Evolutionary conservation across 371 early-diverging fungal species (phyloP).

Genomic region (Rhizopus delemar): DNA sequence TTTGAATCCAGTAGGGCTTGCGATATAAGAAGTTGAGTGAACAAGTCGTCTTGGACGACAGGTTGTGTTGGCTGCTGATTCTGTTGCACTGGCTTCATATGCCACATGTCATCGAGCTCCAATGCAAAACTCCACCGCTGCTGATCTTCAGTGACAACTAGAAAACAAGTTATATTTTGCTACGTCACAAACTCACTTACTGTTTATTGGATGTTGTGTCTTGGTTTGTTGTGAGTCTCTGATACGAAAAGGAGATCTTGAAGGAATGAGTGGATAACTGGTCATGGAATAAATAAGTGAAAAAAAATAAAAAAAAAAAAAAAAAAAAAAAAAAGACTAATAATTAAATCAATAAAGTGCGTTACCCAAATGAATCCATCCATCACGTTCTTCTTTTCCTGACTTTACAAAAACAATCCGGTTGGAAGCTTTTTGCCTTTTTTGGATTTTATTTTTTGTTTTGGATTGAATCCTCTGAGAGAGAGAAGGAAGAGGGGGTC

Average conservation of each 20-base stretch:
- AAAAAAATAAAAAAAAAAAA: constrained; percentile 5
- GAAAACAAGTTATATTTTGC: neutral
- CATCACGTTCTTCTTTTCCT: no score
- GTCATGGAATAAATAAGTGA: neutral
- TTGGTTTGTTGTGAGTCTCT: constrained; percentile 25
- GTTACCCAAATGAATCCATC: no score
- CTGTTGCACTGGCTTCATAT: constrained; percentile 19
- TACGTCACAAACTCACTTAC: constrained; percentile 1
- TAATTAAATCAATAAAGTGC: neutral
- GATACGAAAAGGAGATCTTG: constrained; percentile 28
- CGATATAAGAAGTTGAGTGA: constrained; percentile 58
- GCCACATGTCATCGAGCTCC: constrained; percentile 39
- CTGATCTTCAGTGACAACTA: constrained; percentile 2
- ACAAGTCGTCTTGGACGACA: constrained; percentile 32
- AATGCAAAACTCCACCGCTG: constrained; percentile 29
- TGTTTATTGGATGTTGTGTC: constrained; percentile 10
- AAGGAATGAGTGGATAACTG: constrained; percentile 17
- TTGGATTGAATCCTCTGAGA: no score
- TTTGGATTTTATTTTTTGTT: no score
- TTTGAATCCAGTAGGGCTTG: constrained; percentile 66
- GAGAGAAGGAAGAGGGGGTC: no score
- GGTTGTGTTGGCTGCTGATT: constrained; percentile 28
- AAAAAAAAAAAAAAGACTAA: neutral
- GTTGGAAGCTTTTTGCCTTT: no score
- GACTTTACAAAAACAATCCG: no score